Evolutionary conservation across 1,284 basidiomycete species (phyloP), one percentile per base, ranked within the genome.

Genomic region (Pseudozyma thailandica): DNA sequence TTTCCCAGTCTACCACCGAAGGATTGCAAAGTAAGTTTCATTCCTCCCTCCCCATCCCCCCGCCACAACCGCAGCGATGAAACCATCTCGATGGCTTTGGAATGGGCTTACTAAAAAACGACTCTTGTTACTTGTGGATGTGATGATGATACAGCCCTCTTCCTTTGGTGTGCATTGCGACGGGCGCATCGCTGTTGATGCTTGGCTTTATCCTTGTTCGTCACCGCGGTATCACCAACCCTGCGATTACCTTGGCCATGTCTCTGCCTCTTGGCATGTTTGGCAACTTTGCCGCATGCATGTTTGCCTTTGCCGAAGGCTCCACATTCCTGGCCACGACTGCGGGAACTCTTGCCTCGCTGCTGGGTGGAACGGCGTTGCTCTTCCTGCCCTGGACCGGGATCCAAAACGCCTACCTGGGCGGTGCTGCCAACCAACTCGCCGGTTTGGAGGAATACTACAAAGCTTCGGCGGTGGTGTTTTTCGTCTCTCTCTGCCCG

Each of bases 321-420:
- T 65, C 64, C 23, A 76, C 72, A 27, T 76, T 50, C 46, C 49
- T 75, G n/a, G 74, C 74, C 44, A 75, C 73, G 0, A 43, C 54
- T 23, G 28, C 58, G 1, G 74, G 74, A 16, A 51, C 63, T 20
- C 45, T 76, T 3, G 72, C 60, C 9, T 68, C 69, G 6, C 42
- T 76, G 1, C 27, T 76, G 23, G 63, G 69, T 9, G 72, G 69
- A 13, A n/a, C 52, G 2, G 58, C 41, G 6, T 21, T 76, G 13
- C 60, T 72, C 46, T 75, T 76, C 68, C 51, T 76, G 5, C 74
- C 74, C 31, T 76, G 74, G 74, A 74, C 74, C 9, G 72, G 74
- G 3, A 65, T 76, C 23, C 60, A 74, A 27, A 13, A 37, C 12
- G 50, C 69, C 35, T 76, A 76, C 57, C n/a, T 74, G 20, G n/a